These are phyloP conservation scores for Coffea humblotiana DNA, from an alignment of 305 asterid genomes.

Conservation along the genomic window DNA sequence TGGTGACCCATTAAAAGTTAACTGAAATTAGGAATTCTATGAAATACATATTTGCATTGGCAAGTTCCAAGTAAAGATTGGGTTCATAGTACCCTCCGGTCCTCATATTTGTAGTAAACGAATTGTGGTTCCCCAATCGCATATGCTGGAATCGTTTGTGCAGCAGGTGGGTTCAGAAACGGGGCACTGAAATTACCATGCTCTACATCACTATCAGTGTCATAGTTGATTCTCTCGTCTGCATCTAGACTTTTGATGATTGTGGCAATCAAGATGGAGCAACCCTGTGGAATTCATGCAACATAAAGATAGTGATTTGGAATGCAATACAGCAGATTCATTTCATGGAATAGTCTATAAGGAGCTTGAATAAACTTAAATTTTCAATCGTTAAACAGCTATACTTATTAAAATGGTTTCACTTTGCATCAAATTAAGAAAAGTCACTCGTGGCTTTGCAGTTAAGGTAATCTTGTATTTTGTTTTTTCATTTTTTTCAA, in stretches of 20 bases:
- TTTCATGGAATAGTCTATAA: background rate
- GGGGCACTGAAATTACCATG: conserved; percentile 21
- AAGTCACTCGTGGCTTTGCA: background rate
- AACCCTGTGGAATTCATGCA: conserved; percentile 38
- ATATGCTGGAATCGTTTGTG: conserved; percentile 18
- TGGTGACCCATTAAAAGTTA: background rate
- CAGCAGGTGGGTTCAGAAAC: conserved; percentile 29
- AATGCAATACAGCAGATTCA: background rate
- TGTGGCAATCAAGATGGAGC: conserved; percentile 48
- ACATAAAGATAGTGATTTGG: background rate
- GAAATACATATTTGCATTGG: background rate
- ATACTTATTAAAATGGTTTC: background rate
- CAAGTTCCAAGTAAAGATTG: background rate
- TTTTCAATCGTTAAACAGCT: background rate
- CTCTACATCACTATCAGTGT: conserved; percentile 27
- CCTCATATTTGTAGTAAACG: conserved; percentile 10
- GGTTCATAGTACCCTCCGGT: conserved; percentile 14
- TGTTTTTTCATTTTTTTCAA: no score
- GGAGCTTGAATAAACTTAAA: background rate
- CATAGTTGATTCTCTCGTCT: conserved; percentile 8
- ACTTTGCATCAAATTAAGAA: background rate
- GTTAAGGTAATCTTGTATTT: no score
- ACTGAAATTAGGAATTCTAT: background rate
- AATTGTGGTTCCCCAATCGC: conserved; percentile 24
- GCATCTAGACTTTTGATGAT: conserved; percentile 35